These are phyloP conservation scores for Phialophora expanda DNA, from an alignment of 2,329 filamentous ascomycete species.

Conservation along the genomic window DNA sequence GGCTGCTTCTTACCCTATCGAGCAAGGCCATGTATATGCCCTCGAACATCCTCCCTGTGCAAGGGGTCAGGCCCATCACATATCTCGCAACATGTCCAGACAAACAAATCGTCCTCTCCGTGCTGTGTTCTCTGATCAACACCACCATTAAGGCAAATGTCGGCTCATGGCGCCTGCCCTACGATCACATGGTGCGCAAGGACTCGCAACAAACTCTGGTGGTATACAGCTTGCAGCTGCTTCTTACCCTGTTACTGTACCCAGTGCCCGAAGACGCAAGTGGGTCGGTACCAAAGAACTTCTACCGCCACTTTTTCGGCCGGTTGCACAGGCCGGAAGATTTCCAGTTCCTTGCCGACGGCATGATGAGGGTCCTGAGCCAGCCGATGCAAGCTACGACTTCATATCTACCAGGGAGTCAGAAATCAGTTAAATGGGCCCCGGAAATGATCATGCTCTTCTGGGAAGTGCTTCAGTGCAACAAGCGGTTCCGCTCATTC, in stretches of 20 bases:
- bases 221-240: constrained; percentile 86
- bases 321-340: constrained; percentile 91
- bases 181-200: constrained; percentile 89
- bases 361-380: constrained; percentile 89
- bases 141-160: constrained; percentile 97
- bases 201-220: constrained; percentile 89
- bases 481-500: constrained; percentile 94
- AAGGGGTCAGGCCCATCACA: constrained; percentile 81
- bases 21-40: constrained; percentile 95
- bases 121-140: constrained; percentile 91
- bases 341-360: constrained; percentile 95
- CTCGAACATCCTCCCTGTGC: constrained; percentile 76
- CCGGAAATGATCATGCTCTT: constrained; percentile 97
- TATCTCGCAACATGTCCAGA: constrained; percentile 87
- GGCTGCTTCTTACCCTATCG: constrained; percentile 81
- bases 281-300: constrained; percentile 76
- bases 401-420: constrained; percentile 85
- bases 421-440: constrained; percentile 80
- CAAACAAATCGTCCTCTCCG: constrained; percentile 87
- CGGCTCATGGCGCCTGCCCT: constrained; percentile 89
- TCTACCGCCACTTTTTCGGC: constrained; percentile 89
- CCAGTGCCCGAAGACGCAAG: constrained; percentile 79
- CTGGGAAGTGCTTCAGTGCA: constrained; percentile 96
- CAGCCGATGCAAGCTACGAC: constrained; percentile 78
- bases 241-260: constrained; percentile 85